Base-by-base conservation (phyloP, 2,329 filamentous ascomycete genomes). In the Ophiostoma perfectum region DNA sequence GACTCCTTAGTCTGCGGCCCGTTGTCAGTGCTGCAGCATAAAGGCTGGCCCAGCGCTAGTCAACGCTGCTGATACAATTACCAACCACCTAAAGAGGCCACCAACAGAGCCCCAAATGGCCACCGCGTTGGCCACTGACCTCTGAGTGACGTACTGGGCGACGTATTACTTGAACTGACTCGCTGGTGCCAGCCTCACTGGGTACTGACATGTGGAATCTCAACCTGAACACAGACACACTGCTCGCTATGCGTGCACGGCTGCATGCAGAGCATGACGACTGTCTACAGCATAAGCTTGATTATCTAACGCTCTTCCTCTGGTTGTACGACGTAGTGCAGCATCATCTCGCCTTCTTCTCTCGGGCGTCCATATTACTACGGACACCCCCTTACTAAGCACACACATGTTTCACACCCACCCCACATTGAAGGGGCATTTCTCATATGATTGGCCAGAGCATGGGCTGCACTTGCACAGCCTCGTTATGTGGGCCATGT, bases 81-180 rank as follows among this genome's bases (percentile, higher is more conserved):
- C 27, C 27, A 55, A 8, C 2, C 49, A 27, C 12, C 12, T 8
- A 27, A 39, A 39, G 55, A 62, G 55, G 55, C 55, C 55, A 62
- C 55, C 55, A 39, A 36, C 36, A 62, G 55, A 62, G 55, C 55
- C 55, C 55, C 55, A 62, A 27, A 62, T 36, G 49, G 27, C 49
- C 27, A 27, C 27, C 27, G 27, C 27, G 27, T 27, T 55, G 49
- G 49, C 49, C 12, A 18, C 8, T 55, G 49, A 27, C n/a, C n/a
- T 9, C 42, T 8, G 47, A 7, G 47, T 18, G 47, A 18, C 18
- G 5, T n/a, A 14, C 7, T 52, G 47, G 12, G 2, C 8, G 5
- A 8, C 2, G 14, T 45, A 12, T 12, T 45, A 12, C 42, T 12
- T 8, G 14, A 45, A 45, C 42, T 12, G 47, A 18, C 16, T 18